A percentile compares a stretch with the other conserved stretches of the same genome.
Conservation (phyloP, 352 stramenopile genomes). For the Globisporangium heterothallicum region DNA sequence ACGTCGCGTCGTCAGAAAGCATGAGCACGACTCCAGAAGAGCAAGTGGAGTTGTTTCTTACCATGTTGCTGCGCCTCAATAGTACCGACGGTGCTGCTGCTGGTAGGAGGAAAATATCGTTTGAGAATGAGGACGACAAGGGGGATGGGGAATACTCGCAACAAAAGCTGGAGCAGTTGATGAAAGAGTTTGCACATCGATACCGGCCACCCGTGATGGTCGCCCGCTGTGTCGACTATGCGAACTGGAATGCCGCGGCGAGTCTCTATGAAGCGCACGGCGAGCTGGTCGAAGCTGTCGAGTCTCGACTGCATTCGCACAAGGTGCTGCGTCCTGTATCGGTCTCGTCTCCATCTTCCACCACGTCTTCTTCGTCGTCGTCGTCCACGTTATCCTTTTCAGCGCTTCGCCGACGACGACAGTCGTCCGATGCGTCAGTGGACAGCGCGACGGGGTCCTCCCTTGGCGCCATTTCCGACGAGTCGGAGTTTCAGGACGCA, state of each 20-base stretch:
- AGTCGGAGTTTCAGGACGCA: slow-evolving; percentile 41
- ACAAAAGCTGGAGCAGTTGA: slow-evolving; percentile 36
- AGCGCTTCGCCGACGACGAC: slow-evolving; percentile 7
- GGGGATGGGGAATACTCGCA: slow-evolving; percentile 33
- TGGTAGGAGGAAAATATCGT: too few relatives aligned
- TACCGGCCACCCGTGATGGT: slow-evolving; percentile 79
- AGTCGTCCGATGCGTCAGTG: slow-evolving; percentile 27
- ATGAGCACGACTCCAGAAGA: slow-evolving; percentile 39
- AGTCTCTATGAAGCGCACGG: slow-evolving; percentile 75
- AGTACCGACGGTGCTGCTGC: slow-evolving; percentile 1
- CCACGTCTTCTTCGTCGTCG: slow-evolving; percentile 1
- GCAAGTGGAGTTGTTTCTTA: slow-evolving; percentile 72
- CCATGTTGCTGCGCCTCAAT: slow-evolving; percentile 61
- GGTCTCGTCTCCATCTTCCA: background rate
- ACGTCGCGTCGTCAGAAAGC: slow-evolving; percentile 45
- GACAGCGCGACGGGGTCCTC: slow-evolving; percentile 15
- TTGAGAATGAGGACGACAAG: slow-evolving; percentile 1
- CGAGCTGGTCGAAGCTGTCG: slow-evolving; percentile 78
- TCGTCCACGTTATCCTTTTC: slow-evolving; percentile 6
- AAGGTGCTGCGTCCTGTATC: slow-evolving; percentile 22
- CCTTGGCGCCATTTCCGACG: slow-evolving; percentile 22
- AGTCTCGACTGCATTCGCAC: slow-evolving; percentile 72
- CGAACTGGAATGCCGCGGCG: slow-evolving; percentile 75
- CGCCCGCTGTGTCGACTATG: slow-evolving; percentile 73
- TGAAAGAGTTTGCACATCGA: slow-evolving; percentile 50